Evolutionary conservation across 2,329 filamentous ascomycete species (phyloP).

Genomic region (Elsinoe perseae): DNA sequence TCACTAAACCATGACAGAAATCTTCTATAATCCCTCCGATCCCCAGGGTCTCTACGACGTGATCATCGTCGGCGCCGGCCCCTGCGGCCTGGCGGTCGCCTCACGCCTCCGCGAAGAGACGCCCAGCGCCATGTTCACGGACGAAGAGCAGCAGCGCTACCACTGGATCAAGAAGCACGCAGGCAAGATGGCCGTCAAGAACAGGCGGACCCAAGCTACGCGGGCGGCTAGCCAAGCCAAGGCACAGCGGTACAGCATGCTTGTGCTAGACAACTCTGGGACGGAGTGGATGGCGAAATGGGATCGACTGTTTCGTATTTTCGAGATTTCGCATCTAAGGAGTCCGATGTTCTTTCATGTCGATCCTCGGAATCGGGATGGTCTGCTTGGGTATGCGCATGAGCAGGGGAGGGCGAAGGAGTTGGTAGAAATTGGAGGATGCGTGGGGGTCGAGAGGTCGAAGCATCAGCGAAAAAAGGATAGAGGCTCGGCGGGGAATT

Average conservation of each 20-base stretch:
- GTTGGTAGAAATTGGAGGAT: conserved; percentile 61
- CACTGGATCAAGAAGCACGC: conserved; percentile 65
- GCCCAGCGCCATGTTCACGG: conserved; percentile 72
- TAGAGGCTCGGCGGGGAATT: conserved; percentile 32
- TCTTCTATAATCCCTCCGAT: conserved; percentile 8
- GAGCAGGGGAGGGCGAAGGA: conserved; percentile 54
- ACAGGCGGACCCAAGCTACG: conserved; percentile 39
- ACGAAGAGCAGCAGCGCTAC: conserved; percentile 74
- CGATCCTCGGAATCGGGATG: conserved; percentile 67
- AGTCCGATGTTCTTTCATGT: conserved; percentile 81
- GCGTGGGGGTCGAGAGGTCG: conserved; percentile 71
- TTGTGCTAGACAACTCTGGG: conserved; percentile 60
- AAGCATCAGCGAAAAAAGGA: conserved; percentile 65
- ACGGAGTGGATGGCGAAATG: conserved; percentile 62
- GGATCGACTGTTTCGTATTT: conserved; percentile 59
- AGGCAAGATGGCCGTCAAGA: conserved; percentile 52
- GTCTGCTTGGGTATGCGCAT: conserved; percentile 61
- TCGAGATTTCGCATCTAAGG: conserved; percentile 63
- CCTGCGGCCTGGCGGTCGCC: conserved; percentile 66
- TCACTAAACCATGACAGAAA: background rate
- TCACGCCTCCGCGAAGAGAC: conserved; percentile 64
- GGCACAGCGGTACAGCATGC: conserved; percentile 36
- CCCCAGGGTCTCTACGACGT: conserved; percentile 49
- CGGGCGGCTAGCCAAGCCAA: conserved; percentile 27
- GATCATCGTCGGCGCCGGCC: conserved; percentile 65